These are phyloP conservation scores for Ganoderma lingzhi DNA, from an alignment of 1,284 basidiomycete genomes.

Conservation along the genomic window DNA sequence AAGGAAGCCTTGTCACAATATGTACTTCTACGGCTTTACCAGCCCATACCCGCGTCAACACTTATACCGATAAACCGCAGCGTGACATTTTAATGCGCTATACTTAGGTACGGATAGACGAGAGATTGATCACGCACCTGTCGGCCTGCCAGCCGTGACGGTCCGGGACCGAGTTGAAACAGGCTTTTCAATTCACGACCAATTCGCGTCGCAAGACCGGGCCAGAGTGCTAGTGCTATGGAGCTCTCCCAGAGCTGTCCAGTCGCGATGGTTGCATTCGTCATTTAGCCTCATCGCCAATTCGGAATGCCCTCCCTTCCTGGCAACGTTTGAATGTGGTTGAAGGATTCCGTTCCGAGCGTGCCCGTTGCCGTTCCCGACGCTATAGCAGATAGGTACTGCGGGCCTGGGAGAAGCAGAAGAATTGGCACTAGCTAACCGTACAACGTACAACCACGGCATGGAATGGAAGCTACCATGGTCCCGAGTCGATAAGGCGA, in stretches of 20 bases:
- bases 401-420: background rate
- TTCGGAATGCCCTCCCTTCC: background rate
- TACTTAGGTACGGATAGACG: background rate
- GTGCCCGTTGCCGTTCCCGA: background rate
- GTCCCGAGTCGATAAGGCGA: background rate
- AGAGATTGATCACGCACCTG: background rate
- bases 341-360: background rate
- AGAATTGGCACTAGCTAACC: background rate
- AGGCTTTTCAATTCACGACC: background rate
- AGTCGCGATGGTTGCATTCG: background rate
- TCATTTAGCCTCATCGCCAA: background rate
- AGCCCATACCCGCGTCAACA: conserved; percentile 3
- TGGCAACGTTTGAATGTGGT: background rate
- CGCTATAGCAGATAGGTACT: background rate
- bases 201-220: too few relatives aligned
- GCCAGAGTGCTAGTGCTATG: background rate
- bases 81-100: background rate
- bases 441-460: background rate
- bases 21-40: conserved; percentile 29
- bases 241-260: background rate
- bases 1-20: conserved; percentile 8
- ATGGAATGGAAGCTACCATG: background rate
- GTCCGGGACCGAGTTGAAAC: background rate
- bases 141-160: background rate
- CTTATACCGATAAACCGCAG: background rate